Percentiles rank a stretch among this genome's conserved stretches.
Evolutionary conservation across 768 basidiomycete genomes (phyloP).

Genomic region (Agrocybe pediades): DNA sequence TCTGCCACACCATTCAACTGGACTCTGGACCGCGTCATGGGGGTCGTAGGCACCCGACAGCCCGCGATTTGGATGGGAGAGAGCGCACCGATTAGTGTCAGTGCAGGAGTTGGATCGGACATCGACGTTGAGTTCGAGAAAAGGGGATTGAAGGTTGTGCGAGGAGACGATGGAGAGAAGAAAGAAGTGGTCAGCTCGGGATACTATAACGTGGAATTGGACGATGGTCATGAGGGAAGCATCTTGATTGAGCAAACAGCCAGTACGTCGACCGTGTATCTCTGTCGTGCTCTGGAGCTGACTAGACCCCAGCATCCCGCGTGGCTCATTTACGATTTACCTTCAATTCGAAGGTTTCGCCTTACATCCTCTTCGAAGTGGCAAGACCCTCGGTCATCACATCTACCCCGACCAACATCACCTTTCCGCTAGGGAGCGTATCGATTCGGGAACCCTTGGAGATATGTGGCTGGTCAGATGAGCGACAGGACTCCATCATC

Average conservation of each 20-base stretch:
- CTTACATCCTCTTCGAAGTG: slow-evolving; percentile 66
- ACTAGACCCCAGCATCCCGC: slow-evolving; percentile 55
- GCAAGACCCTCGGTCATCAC: slow-evolving; percentile 64
- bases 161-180: slow-evolving; percentile 41
- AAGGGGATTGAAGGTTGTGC: slow-evolving; percentile 46
- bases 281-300: neutral
- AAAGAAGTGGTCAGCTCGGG: slow-evolving; percentile 54
- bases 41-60: slow-evolving; percentile 80
- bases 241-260: slow-evolving; percentile 63
- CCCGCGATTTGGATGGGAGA: slow-evolving; percentile 93
- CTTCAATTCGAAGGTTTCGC: slow-evolving; percentile 38
- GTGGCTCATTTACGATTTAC: slow-evolving; percentile 77
- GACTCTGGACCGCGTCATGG: slow-evolving; percentile 57
- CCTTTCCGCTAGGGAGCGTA: slow-evolving; percentile 57
- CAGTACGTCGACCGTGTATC: slow-evolving; percentile 41
- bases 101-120: slow-evolving; percentile 49
- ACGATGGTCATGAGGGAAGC: slow-evolving; percentile 50
- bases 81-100: slow-evolving; percentile 61
- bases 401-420: slow-evolving; percentile 45
- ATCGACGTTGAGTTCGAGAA: slow-evolving; percentile 58
- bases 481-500: slow-evolving; percentile 73
- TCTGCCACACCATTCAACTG: slow-evolving; percentile 73
- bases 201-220: slow-evolving; percentile 60
- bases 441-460: slow-evolving; percentile 32
- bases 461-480: slow-evolving; percentile 62